Evolutionary conservation across 331 rosid genomes (phyloP), one percentile per base, ranked within the genome.

Genomic region (Spiraea crenata): DNA sequence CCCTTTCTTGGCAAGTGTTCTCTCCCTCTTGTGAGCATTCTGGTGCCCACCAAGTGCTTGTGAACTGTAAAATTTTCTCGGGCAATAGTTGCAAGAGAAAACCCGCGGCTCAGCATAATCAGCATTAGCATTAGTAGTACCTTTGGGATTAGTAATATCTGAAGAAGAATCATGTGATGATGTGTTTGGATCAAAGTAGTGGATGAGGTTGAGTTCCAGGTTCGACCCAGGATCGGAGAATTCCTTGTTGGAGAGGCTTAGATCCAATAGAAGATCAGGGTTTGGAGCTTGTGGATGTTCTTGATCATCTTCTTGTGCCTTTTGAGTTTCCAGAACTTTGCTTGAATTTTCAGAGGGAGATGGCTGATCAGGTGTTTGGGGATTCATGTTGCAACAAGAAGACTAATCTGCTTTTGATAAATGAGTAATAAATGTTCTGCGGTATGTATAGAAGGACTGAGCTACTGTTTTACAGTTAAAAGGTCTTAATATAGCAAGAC

Each of bases 21-120:
- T 87, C 79, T 92, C 96, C 39, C 98, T 81, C 50, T 87, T 92
- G 42, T 92, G 96, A 17, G 98, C 98, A 81, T 92, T 92, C 71
- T 92, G 98, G 82, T 92, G 98, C 38, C 98, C 98, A 11, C 98
- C 98, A 51, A 92, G 98, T 37, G 98, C 96, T 74, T 92, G 98
- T 2, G 98, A 92, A 49, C 96, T 90, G 65, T 85, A 85, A 64
- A 92, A 92, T 78, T 90, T 88, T 62, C 98, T 86, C 39, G 82
- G 89, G 80, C 98, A 92, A 74, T 86, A 92, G 80, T 88, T 92
- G 93, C 98, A 92, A 25, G 96, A 84, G 82, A 90, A 92, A 76
- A 92, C 76, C 77, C 93, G 47, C 0, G 93, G 84, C 80, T 83
- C 88, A 25, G 66, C 39, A 54, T 81, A 82, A 65, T 77, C 73